A percentile compares a stretch with the other conserved stretches of the same genome.
Conservation (phyloP, 805 yeast species). For the Kregervanrija fluxuum region DNA sequence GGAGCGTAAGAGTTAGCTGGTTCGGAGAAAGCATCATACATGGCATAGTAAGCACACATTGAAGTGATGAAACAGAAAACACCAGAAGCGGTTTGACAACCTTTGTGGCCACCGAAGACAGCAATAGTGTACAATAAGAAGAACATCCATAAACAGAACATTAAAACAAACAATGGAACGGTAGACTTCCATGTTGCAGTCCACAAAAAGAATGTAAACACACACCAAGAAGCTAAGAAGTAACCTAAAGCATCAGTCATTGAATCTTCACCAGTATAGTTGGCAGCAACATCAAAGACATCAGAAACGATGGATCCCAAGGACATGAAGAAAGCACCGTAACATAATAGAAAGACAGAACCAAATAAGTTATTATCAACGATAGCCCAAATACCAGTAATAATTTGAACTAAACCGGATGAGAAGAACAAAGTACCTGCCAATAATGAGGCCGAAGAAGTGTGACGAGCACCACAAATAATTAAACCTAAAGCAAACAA, state of each 20-base stretch:
- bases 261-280: constrained; percentile 31
- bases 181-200: constrained; percentile 38
- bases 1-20: constrained; percentile 15
- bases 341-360: constrained; percentile 37
- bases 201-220: constrained; percentile 38
- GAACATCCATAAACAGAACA: constrained; percentile 34
- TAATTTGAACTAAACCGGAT: constrained; percentile 41
- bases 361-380: constrained; percentile 41
- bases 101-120: constrained; percentile 28
- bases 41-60: constrained; percentile 34
- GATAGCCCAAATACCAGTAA: constrained; percentile 47
- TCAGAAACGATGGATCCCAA: constrained; percentile 36
- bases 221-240: constrained; percentile 40
- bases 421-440: constrained; percentile 38
- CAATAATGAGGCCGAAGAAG: constrained; percentile 34
- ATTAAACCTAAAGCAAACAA: constrained; percentile 41
- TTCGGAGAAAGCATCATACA: constrained; percentile 32
- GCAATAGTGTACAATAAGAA: constrained; percentile 35
- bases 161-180: constrained; percentile 29
- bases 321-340: constrained; percentile 43
- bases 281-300: constrained; percentile 34
- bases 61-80: constrained; percentile 35
- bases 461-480: constrained; percentile 37
- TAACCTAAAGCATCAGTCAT: constrained; percentile 36
- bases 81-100: constrained; percentile 33